Conservation (phyloP, 306 rosid genomes). For the Sicyos baderoa region DNA sequence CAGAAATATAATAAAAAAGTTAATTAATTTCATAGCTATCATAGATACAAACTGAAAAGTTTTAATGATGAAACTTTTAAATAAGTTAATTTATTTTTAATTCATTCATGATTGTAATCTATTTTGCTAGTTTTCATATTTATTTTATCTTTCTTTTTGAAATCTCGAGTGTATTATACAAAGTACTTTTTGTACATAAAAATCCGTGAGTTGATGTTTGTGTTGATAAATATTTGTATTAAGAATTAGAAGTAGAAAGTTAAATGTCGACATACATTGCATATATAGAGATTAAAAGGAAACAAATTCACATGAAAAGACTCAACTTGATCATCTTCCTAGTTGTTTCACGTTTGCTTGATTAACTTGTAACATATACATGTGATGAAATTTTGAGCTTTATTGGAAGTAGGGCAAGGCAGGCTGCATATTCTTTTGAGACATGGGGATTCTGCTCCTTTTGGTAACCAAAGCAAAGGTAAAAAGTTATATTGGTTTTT, state of each 20-base stretch:
- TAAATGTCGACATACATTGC: not conserved
- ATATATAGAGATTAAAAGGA: not conserved
- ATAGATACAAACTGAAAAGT: too few relatives aligned
- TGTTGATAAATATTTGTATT: not conserved
- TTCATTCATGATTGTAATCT: not conserved
- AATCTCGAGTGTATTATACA: too few relatives aligned
- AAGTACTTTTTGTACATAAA: not conserved
- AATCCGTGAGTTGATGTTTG: not conserved
- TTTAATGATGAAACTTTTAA: too few relatives aligned
- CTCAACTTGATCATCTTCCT: not conserved
- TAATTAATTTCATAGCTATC: too few relatives aligned
- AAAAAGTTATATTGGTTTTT: not conserved
- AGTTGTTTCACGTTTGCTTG: not conserved
- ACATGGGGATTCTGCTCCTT: constrained; percentile 31
- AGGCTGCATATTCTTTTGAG: constrained; percentile 16
- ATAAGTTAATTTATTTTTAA: too few relatives aligned
- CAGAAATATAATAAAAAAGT: too few relatives aligned
- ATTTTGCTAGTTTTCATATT: not conserved
- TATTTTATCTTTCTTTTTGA: not conserved
- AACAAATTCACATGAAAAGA: not conserved
- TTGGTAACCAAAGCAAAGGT: constrained; percentile 16
- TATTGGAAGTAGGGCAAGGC: constrained; percentile 5
- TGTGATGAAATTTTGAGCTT: constrained; percentile 15
- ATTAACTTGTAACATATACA: not conserved
- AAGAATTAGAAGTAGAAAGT: not conserved